These are phyloP conservation scores for Sporothrix humicola DNA, from an alignment of 2,329 filamentous ascomycete genomes.

Conservation along the genomic window DNA sequence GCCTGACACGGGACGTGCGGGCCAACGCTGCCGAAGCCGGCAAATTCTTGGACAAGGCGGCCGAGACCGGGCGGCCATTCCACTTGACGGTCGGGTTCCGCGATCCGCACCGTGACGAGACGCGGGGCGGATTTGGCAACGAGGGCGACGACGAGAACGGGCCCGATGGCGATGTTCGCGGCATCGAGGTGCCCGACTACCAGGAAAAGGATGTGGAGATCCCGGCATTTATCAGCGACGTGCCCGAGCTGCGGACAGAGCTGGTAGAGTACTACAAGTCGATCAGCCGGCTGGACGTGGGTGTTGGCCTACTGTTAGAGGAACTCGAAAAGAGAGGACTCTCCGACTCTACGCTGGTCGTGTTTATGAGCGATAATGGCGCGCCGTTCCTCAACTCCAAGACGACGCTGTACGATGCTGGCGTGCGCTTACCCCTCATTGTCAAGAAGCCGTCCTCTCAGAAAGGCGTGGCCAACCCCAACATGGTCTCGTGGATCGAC, in stretches of 20 bases:
- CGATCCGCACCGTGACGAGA: slow-evolving; percentile 54
- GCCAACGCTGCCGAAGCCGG: slow-evolving; percentile 48
- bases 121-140: slow-evolving; percentile 53
- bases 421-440: slow-evolving; percentile 52
- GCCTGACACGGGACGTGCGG: slow-evolving; percentile 52
- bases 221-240: slow-evolving; percentile 50
- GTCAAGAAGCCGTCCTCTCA: slow-evolving; percentile 45
- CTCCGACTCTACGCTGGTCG: slow-evolving; percentile 48
- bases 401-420: slow-evolving; percentile 57
- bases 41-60: slow-evolving; percentile 48
- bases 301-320: slow-evolving; percentile 50
- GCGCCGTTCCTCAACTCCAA: slow-evolving; percentile 58
- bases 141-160: slow-evolving; percentile 41
- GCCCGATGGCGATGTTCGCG: slow-evolving; percentile 35
- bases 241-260: slow-evolving; percentile 50
- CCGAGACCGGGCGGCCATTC: slow-evolving; percentile 46
- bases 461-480: slow-evolving; percentile 47
- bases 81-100: slow-evolving; percentile 54
- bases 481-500: slow-evolving; percentile 54
- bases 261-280: slow-evolving; percentile 51
- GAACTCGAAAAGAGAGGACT: slow-evolving; percentile 45
- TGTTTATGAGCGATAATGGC: slow-evolving; percentile 57
- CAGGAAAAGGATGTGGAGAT: slow-evolving; percentile 47
- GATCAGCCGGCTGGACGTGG: slow-evolving; percentile 51
- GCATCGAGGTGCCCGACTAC: slow-evolving; percentile 38